Conservation (phyloP, 73 alveolate genomes). For the Paramecium biaurelia region DNA sequence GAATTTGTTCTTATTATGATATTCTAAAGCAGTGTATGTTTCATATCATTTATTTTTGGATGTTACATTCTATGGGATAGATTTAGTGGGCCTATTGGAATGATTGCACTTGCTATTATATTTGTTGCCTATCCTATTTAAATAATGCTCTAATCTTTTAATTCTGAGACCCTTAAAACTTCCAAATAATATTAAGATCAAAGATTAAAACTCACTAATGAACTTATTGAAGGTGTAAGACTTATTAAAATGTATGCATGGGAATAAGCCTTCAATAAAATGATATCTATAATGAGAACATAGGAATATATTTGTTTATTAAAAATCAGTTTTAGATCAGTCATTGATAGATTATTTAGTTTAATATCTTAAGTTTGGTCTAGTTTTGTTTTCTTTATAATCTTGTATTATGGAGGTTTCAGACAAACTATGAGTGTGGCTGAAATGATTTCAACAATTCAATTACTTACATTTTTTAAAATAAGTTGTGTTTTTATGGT, state of each 20-base stretch:
- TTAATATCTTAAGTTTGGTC: not conserved
- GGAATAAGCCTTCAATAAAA: not conserved
- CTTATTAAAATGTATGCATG: slow-evolving; percentile 40
- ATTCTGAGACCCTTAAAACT: not conserved
- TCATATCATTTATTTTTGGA: not conserved
- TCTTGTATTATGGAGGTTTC: not conserved
- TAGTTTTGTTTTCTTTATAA: not conserved
- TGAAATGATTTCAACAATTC: slow-evolving; percentile 37
- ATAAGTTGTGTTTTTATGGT: not conserved
- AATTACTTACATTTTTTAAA: not conserved
- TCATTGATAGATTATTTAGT: slow-evolving; percentile 17
- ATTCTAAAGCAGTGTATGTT: not conserved
- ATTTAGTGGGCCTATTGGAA: slow-evolving; percentile 22
- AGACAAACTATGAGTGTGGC: not conserved
- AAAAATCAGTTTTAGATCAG: not conserved
- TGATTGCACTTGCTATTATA: not conserved
- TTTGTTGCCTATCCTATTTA: not conserved
- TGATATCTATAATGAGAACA: not conserved
- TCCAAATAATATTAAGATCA: not conserved
- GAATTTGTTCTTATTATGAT: not conserved
- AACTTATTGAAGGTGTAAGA: slow-evolving; percentile 38
- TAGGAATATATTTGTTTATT: not conserved
- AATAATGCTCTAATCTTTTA: not conserved
- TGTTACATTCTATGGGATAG: not conserved
- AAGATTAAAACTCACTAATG: slow-evolving; percentile 25